Base-by-base conservation (phyloP, 1,284 basidiomycete species). In the Mycosarcoma mackinlayi region DNA sequence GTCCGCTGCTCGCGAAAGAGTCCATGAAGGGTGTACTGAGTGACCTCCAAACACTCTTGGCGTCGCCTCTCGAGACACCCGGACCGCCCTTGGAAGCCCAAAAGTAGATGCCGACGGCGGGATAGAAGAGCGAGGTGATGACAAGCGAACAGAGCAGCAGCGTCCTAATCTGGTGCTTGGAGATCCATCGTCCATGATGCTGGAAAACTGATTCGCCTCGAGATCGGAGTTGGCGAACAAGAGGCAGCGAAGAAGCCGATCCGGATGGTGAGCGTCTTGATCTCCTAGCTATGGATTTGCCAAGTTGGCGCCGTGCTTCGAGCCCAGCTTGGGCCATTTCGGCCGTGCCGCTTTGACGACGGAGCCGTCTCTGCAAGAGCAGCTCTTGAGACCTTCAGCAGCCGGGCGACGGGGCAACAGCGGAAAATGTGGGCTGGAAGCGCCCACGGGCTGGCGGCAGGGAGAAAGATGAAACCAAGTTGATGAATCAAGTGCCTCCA, bases 141-240 rank as follows among this genome's bases (percentile, higher is more conserved):
- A 98, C 92, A 62, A 97, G 87, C 60, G 91, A 91, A 56, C 93
- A 95, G 61, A 96, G 90, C 65, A 98, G 87, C 76, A 98, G 90
- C 31, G 96, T 91, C 50, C 93, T 89, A 54, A 95, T 94, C 85
- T 96, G 92, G 82, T 93, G 91, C 6, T 63, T 61, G 18, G 79
- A 77, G 39, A 81, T 78, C 58, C 70, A 72, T 24, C 73, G 60
- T 9, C 78, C 79, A 47, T 81, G 79, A 23, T 45, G 40, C 9
- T 73, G 71, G 19, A 76, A 76, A 5, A 53, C 44, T 6, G 51
- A 10, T 18, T 71, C 63, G 45, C 67, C 61, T 24, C 46, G 54
- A 19, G 49, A 56, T 10, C 64, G 53, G n/a, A 64, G 27, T 13
- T 62, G 52, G 11, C 61, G 56, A 8, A 64, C 49, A 4, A 63